Base-by-base conservation (phyloP, 2,329 filamentous ascomycete species). In the Claviceps quebecensis region DNA sequence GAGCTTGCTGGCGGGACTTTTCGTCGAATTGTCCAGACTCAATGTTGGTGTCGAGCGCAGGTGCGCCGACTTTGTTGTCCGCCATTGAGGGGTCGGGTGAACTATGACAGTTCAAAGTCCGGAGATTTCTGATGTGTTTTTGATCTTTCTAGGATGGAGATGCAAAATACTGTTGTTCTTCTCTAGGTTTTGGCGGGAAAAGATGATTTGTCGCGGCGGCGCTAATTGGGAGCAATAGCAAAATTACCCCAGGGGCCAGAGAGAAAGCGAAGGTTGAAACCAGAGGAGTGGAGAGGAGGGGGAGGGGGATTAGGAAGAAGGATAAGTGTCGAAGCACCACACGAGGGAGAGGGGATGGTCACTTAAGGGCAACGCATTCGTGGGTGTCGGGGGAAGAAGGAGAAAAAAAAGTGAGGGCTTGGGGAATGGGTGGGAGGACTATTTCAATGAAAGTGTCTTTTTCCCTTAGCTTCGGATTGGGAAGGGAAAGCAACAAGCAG, bases 21-120 rank as follows among this genome's bases (percentile, higher is more conserved):
- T 84, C 81, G 66, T 81, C 75, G 66, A 84, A 83, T 64, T 73
- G 69, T 58, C 79, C 80, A 58, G 76, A 76, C 66, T 82, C 79
- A 61, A 83, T 82, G 65, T 76, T 76, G 63, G 80, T 81, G 63
- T 79, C 73, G 59, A 83, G 71, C 68, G 76, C 76, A 60, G 77
- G 77, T 57, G 74, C 72, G 67, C 68, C 65, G 59, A 66, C 63
- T 62, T 73, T 73, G 62, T 71, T 67, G 64, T 81, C 77, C 61
- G 77, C 76, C 78, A 81, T 80, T 34, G 51, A 47, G 58, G 54
- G 22, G 47, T 41, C 46, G 54, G 51, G 50, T 43, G 50, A 34
- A 46, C 51, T 26, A 23, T 17, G 5, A 26, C 8, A 7, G 17
- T 37, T 39, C 37, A 9, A 11, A 17, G 13, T 48, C 7, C 37